Conservation (phyloP, 2,329 filamentous ascomycete species). For the Pestalotiopsis sp. region DNA sequence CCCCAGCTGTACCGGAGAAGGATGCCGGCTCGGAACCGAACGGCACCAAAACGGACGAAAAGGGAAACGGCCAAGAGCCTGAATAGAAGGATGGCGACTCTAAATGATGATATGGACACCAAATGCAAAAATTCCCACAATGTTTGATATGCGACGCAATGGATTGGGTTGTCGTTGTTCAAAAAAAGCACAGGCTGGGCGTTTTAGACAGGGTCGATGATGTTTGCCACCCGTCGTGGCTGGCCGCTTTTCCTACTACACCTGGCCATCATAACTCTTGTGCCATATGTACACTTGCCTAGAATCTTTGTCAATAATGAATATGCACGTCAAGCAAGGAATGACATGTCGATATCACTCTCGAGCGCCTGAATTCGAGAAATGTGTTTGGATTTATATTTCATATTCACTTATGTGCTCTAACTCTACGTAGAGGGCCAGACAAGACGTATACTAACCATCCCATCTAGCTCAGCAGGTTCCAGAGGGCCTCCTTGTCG, state of each 20-base stretch:
- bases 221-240: neutral
- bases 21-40: constrained; percentile 11
- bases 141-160: no score
- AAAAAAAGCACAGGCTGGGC: neutral
- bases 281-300: neutral
- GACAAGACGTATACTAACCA: neutral
- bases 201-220: neutral
- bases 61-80: constrained; percentile 3
- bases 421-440: neutral
- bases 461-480: constrained; percentile 50
- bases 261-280: neutral
- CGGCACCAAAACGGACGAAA: neutral
- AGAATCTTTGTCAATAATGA: neutral
- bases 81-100: constrained; percentile 8
- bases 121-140: no score
- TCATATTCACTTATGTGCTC: neutral
- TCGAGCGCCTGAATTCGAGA: neutral
- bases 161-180: no score
- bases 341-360: neutral
- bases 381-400: neutral
- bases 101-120: neutral
- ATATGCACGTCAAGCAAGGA: neutral
- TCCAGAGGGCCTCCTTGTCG: constrained; percentile 72
- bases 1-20: constrained; percentile 15
- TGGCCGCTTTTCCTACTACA: neutral